Evolutionary conservation across 225 moss, liverwort and hornwort genomes (phyloP), one percentile per base, ranked within the genome.

Genomic region (Climacium dendroides): DNA sequence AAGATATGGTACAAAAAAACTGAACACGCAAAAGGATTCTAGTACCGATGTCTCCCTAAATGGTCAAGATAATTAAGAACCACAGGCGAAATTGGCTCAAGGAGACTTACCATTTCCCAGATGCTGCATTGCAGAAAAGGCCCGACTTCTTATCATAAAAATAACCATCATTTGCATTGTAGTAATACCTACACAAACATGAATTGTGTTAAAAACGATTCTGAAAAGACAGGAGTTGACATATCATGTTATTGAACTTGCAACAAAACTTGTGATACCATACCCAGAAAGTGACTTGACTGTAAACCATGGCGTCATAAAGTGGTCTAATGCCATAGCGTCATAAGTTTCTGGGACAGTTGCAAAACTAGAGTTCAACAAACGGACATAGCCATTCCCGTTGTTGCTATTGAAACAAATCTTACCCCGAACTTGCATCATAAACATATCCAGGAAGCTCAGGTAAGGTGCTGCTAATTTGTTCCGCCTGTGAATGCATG

Each of bases 371-470:
- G 61, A 86, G 61, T 62, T 90, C 34, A 88, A 84, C 34, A 63
- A 80, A 57, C 32, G 53, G 58, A 85, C 58, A 54, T 61, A 18
- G n/a, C 65, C 67, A 80, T 35, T 78, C 13, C 53, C 70, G 64
- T 82, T 87, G 64, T 82, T 87, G 24, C 43, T 55, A 47, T 47
- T 67, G 54, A 64, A 58, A 81, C 19, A 61, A 24, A 48, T 85
- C 91, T 90, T 92, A 95, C 95, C 95, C 95, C 83, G 98, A 95
- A 88, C 90, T 85, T 61, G 92, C 93, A 91, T 99, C 97, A 84
- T 93, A 94, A 20, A 97, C 81, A 63, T 99, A 99, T 87, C 98
- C 98, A 82, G 98, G 95, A 83, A 93, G 96, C 85, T 95, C 97
- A 48, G 91, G 76, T 76, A 91, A 76, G n/a, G 90, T 87, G 73